Conservation (phyloP, 2,329 filamentous ascomycete genomes). For the Neurospora sp. region DNA sequence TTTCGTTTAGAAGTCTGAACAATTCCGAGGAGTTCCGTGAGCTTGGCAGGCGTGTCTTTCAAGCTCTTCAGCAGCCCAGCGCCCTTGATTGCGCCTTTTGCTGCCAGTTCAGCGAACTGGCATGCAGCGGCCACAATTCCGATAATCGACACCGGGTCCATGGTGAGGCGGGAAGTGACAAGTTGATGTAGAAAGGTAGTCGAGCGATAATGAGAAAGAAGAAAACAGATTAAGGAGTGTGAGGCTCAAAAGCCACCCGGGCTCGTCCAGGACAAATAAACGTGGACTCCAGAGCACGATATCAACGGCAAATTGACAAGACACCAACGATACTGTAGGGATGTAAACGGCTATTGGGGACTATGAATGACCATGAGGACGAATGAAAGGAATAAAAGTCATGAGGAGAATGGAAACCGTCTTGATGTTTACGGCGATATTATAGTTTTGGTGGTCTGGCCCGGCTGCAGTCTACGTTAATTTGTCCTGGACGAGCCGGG, state of each 20-base stretch:
- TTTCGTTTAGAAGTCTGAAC: neutral
- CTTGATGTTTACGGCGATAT: too few species aligned
- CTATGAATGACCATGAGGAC: too few species aligned
- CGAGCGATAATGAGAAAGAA: neutral
- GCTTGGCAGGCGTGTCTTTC: neutral
- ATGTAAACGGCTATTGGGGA: too few species aligned
- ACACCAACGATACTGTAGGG: too few species aligned
- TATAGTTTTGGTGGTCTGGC: too few species aligned
- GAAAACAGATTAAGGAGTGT: neutral
- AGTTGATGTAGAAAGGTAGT: neutral
- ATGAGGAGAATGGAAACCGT: too few species aligned
- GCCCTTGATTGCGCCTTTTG: neutral
- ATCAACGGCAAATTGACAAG: too few species aligned
- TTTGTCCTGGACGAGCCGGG: too few species aligned
- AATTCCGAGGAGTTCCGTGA: neutral
- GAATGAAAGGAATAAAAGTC: too few species aligned
- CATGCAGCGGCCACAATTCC: neutral
- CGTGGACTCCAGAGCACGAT: too few species aligned
- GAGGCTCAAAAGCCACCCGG: neutral
- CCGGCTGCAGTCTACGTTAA: too few species aligned
- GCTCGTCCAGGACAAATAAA: too few species aligned
- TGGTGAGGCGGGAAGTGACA: neutral
- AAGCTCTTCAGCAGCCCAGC: neutral
- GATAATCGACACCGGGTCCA: neutral
- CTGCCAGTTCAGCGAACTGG: neutral